Conservation (phyloP, 306 rosid species). For the Prunus davidiana region DNA sequence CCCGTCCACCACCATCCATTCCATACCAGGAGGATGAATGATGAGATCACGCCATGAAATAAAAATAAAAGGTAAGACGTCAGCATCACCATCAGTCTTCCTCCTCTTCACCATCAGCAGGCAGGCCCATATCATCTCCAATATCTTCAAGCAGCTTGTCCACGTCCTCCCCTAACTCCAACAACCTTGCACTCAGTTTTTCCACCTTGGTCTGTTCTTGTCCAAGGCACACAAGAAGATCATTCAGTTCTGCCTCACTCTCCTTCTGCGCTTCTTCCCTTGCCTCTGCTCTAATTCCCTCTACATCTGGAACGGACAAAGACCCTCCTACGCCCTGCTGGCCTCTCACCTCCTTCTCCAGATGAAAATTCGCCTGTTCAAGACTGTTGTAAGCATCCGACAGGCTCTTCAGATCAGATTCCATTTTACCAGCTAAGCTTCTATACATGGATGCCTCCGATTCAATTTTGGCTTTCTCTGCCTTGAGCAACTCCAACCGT, state of each 20-base stretch:
- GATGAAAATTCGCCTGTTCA: conserved; percentile 67
- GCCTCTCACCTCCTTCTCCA: conserved; percentile 74
- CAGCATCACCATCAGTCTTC: conserved; percentile 37
- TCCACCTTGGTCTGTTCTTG: conserved; percentile 98
- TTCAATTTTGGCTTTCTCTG: conserved; percentile 68
- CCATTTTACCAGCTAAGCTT: conserved; percentile 79
- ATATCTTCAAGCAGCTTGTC: conserved; percentile 79
- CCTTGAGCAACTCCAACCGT: conserved; percentile 69
- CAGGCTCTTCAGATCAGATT: conserved; percentile 84
- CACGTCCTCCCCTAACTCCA: conserved; percentile 89
- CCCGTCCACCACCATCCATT: neutral
- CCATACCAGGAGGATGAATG: conserved; percentile 1
- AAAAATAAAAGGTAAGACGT: neutral
- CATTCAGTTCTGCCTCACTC: conserved; percentile 86
- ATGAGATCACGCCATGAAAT: neutral
- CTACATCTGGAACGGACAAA: conserved; percentile 51
- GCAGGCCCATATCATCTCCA: conserved; percentile 70
- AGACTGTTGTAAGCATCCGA: conserved; percentile 96
- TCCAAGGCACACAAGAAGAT: conserved; percentile 90
- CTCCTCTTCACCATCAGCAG: conserved; percentile 48
- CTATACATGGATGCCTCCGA: conserved; percentile 61
- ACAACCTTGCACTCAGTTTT: conserved; percentile 61
- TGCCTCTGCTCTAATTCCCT: conserved; percentile 86
- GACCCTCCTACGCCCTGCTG: conserved; percentile 44
- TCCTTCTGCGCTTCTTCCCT: conserved; percentile 95